Conservation (phyloP, 768 basidiomycete species). For the Mycena polygramma region DNA sequence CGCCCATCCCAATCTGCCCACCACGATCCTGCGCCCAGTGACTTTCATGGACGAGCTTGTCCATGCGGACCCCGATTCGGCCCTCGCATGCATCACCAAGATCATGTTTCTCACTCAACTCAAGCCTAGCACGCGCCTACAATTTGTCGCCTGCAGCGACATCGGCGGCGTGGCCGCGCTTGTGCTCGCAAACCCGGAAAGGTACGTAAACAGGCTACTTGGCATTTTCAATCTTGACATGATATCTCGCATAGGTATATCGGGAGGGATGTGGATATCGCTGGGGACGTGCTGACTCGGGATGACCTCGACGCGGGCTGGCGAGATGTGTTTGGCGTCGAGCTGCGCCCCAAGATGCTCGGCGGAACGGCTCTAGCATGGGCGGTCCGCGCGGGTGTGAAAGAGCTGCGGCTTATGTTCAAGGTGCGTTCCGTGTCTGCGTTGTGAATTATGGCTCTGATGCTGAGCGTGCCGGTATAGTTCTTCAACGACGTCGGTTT, state of each 20-base stretch:
- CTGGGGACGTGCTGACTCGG: conserved; percentile 19
- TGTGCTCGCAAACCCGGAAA: conserved; percentile 7
- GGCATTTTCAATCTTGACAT: too few relatives aligned
- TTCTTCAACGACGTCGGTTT: conserved; percentile 30
- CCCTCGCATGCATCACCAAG: neutral
- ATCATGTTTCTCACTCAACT: conserved; percentile 28
- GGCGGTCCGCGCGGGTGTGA: neutral
- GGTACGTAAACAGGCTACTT: neutral
- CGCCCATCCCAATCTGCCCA: conserved; percentile 16
- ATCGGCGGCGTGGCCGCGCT: conserved; percentile 29
- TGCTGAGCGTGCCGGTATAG: neutral
- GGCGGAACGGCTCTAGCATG: conserved; percentile 6
- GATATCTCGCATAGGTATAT: too few relatives aligned
- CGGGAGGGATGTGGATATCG: neutral
- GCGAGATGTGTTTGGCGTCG: conserved; percentile 22
- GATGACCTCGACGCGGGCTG: conserved; percentile 24
- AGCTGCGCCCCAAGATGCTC: conserved; percentile 20
- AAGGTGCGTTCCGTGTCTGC: conserved; percentile 1
- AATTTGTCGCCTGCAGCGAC: conserved; percentile 27
- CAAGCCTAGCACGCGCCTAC: conserved; percentile 16
- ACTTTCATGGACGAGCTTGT: conserved; percentile 33
- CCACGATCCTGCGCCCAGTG: conserved; percentile 24
- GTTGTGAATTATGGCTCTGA: neutral
- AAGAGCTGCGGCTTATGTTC: conserved; percentile 30
- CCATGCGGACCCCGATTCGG: neutral